Conservation (phyloP, 148 eudicot species). For the Talinum fruticosum region DNA sequence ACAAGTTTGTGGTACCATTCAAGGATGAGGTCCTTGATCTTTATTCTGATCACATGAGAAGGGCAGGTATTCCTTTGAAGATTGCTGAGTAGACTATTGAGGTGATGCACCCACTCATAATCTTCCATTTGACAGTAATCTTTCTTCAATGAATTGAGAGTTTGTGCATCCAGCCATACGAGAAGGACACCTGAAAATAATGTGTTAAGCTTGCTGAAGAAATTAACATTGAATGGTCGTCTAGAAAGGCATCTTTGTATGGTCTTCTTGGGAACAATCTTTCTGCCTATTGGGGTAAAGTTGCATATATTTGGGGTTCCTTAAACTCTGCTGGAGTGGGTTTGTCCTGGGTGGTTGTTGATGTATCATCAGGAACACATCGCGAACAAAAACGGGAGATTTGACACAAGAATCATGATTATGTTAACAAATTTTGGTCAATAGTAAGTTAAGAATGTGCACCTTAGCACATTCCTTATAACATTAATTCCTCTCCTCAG, state of each 20-base stretch:
- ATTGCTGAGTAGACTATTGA: slow-evolving; percentile 4
- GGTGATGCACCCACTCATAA: background rate
- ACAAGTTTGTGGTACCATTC: slow-evolving; percentile 22
- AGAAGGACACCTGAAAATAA: background rate
- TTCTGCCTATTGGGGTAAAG: background rate
- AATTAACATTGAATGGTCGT: background rate
- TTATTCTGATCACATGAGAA: slow-evolving; percentile 13
- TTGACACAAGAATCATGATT: background rate
- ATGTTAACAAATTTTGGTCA: background rate
- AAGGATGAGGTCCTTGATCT: slow-evolving; percentile 17
- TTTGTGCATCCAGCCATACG: background rate
- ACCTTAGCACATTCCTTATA: background rate
- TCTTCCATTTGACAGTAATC: background rate
- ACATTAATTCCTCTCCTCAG: background rate
- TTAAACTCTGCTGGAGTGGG: background rate
- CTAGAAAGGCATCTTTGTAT: background rate
- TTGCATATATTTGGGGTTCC: background rate
- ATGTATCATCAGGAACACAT: background rate
- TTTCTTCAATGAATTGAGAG: background rate
- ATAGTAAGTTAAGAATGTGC: background rate
- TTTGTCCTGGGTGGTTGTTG: background rate
- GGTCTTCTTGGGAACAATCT: background rate
- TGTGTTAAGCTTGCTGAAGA: background rate
- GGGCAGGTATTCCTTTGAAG: background rate
- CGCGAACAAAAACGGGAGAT: background rate